Base-by-base conservation (phyloP, 164 flowering plant species). In the Taxillus chinensis region DNA sequence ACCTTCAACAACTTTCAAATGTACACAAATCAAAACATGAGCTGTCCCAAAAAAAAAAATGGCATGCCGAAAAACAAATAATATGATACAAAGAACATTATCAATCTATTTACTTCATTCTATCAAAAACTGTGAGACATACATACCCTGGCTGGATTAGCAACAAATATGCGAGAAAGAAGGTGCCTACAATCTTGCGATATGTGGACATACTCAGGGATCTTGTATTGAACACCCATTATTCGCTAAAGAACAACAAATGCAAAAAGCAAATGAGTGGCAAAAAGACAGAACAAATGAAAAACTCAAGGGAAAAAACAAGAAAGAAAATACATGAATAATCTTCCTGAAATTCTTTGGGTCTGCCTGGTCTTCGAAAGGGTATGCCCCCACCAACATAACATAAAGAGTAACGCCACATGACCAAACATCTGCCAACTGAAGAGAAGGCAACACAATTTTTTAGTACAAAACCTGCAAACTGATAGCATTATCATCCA, bases 401-500 rank as follows among this genome's bases (percentile, higher is more conserved):
- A 87, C 93, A 77, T 83, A 89, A 52, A 89, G 71, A 37, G 96
- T 89, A 54, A 89, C 96, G 48, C 96, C 96, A 73, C 91, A 89
- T 13, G 96, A 89, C 96, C 96, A 89, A 65, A 87, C 93, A 77
- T 89, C 93, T 71, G 96, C 88, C 63, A 79, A 79, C 96, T 89
- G 58, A 46, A 45, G 3, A 71, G 43, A 27, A 27, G 27, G 27
- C 27, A 27, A 27, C 27, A 27, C 57, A 55, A 14, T 13, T 3
- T 48, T 27, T 57, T 15, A 1, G 8, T 27, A 27, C 27, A 39
- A 3, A 49, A 41, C 52, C 10, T 40, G 57, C 57, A 54, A 3
- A 4, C 3, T 11, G 4, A 17, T 17, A 17, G 5, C 8, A 54
- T 14, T 5, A 7, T 8, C 16, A 54, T 3, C 16, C 4, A 7